phyloP scores from a whole-genome alignment of 805 yeast species.

The Starmerella bacillaris region DNA sequence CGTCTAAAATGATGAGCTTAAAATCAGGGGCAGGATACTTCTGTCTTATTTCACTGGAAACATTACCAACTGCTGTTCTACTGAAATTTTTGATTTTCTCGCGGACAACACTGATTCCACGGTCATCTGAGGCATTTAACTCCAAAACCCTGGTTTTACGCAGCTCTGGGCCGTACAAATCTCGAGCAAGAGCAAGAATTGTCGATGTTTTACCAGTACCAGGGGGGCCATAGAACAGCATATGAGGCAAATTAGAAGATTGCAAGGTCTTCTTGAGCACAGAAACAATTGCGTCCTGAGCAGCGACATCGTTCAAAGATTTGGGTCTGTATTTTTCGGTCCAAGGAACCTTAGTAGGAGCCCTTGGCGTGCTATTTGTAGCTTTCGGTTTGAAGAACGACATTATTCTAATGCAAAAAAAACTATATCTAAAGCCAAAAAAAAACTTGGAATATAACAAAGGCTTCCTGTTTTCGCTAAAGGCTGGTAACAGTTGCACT shows the following conservation, averaged over 20 bases:
- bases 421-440: no score
- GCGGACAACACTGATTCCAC: conserved; percentile 96
- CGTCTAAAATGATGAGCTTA: conserved; percentile 80
- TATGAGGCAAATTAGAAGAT: conserved; percentile 55
- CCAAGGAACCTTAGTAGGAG: conserved; percentile 18
- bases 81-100: conserved; percentile 95
- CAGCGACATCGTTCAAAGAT: conserved; percentile 66
- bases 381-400: conserved; percentile 13
- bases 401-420: conserved; percentile 1
- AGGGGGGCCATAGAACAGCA: conserved; percentile 88
- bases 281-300: conserved; percentile 77
- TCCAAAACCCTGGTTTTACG: conserved; percentile 83
- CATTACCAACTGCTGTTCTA: conserved; percentile 63
- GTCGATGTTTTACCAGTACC: conserved; percentile 90
- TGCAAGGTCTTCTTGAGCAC: conserved; percentile 63
- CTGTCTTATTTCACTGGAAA: conserved; percentile 45
- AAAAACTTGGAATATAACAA: not conserved
- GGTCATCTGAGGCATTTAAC: conserved; percentile 88
- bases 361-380: conserved; percentile 3
- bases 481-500: no score
- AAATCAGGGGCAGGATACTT: conserved; percentile 93
- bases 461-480: not conserved
- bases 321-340: conserved; percentile 50
- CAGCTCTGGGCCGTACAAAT: conserved; percentile 74
- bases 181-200: conserved; percentile 69